These are phyloP conservation scores for Apium graveolens DNA, from an alignment of 129 eudicot genomes.

Conservation along the genomic window DNA sequence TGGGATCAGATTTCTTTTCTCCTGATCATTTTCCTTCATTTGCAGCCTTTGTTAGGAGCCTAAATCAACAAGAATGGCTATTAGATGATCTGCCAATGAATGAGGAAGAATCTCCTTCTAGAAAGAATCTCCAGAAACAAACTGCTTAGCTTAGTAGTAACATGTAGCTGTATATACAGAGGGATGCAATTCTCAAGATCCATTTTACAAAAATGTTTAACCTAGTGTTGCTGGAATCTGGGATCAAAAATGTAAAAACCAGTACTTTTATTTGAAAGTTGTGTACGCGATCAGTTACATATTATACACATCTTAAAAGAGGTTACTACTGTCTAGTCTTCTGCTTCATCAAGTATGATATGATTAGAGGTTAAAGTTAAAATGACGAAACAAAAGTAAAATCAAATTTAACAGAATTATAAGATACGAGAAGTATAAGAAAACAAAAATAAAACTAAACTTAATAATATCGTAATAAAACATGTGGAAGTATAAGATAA, in stretches of 20 bases:
- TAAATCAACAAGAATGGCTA: conserved; percentile 32
- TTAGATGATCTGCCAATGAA: conserved; percentile 50
- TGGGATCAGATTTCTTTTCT: conserved; percentile 85
- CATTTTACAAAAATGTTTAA: background rate
- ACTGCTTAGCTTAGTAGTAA: conserved; percentile 21
- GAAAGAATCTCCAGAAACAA: conserved; percentile 39
- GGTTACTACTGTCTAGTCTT: background rate
- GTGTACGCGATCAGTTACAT: background rate
- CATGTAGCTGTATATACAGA: conserved; percentile 9
- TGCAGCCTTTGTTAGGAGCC: conserved; percentile 41
- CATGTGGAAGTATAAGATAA: too few species aligned
- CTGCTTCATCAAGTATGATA: background rate
- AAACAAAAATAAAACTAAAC: too few species aligned
- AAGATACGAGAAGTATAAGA: too few species aligned
- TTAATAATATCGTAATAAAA: too few species aligned
- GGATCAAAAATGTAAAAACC: background rate
- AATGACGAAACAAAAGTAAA: too few species aligned
- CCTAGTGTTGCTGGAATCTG: background rate
- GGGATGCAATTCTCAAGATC: background rate
- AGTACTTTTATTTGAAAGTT: background rate
- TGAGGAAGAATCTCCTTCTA: conserved; percentile 24
- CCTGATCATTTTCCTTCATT: conserved; percentile 66
- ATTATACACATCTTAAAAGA: background rate
- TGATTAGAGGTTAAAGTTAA: too few species aligned
- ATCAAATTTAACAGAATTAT: too few species aligned